Conservation (phyloP, 148 eudicot species). For the Amaranthus cruentus region DNA sequence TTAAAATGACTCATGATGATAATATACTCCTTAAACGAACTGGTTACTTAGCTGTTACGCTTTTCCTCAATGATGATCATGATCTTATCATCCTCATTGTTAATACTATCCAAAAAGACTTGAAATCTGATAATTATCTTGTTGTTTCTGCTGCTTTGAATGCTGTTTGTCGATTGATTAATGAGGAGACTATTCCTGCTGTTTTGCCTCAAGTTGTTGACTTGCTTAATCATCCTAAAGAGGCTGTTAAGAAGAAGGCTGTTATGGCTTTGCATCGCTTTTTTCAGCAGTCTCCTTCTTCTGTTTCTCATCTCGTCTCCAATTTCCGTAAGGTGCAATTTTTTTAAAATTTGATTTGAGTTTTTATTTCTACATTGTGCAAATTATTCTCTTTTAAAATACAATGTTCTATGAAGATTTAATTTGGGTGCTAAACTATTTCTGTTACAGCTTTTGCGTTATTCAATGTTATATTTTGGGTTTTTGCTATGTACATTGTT, state of each 20-base stretch:
- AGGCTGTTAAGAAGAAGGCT: conserved; percentile 89
- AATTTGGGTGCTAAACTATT: too few species aligned
- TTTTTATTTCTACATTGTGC: neutral
- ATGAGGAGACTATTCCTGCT: conserved; percentile 91
- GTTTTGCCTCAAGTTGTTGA: conserved; percentile 89
- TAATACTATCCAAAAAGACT: conserved; percentile 93
- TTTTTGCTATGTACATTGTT: neutral
- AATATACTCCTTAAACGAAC: conserved; percentile 57
- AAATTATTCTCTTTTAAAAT: neutral
- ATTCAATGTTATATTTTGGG: neutral
- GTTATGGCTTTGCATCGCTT: conserved; percentile 97
- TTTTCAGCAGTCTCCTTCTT: conserved; percentile 66
- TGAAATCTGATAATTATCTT: conserved; percentile 77
- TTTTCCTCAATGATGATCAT: conserved; percentile 55
- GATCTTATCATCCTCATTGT: conserved; percentile 85
- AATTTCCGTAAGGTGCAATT: conserved; percentile 69
- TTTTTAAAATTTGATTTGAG: neutral
- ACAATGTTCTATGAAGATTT: too few species aligned
- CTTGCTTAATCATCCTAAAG: conserved; percentile 65
- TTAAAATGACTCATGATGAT: conserved; percentile 92
- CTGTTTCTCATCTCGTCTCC: conserved; percentile 63
- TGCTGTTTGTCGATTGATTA: conserved; percentile 78
- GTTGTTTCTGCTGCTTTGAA: conserved; percentile 90
- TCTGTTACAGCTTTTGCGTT: too few species aligned
- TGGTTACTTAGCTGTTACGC: conserved; percentile 85